A percentile compares a stretch with the other conserved stretches of the same genome.
These are phyloP conservation scores for Phytophthora pisi DNA, from an alignment of 352 stramenopile genomes.

Conservation along the genomic window DNA sequence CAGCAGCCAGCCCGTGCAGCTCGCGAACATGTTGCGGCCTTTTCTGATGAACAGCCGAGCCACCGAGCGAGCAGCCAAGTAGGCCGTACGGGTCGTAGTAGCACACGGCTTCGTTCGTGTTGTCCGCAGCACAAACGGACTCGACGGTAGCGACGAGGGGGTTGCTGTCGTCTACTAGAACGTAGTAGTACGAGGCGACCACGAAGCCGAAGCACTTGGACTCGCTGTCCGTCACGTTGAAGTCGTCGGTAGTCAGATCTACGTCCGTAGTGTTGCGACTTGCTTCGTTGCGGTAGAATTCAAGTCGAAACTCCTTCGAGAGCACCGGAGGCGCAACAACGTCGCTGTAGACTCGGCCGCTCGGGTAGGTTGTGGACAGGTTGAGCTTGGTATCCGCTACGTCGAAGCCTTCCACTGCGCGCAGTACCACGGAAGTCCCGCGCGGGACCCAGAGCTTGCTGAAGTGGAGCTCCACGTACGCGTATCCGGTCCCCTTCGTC, in stretches of 20 bases:
- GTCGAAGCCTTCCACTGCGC: slow-evolving; percentile 49
- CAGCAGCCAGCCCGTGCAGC: slow-evolving; percentile 65
- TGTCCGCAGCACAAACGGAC: slow-evolving; percentile 60
- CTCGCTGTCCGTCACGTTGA: slow-evolving; percentile 26
- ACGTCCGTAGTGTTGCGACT: slow-evolving; percentile 4
- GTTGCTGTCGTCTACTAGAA: slow-evolving; percentile 34
- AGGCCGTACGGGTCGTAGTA: slow-evolving; percentile 46
- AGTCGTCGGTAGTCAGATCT: slow-evolving; percentile 15
- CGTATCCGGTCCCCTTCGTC: slow-evolving; percentile 57
- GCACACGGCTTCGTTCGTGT: slow-evolving; percentile 59
- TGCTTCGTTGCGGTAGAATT: slow-evolving; percentile 53
- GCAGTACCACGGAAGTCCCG: slow-evolving; percentile 46
- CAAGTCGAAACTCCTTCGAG: slow-evolving; percentile 57
- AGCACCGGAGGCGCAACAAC: slow-evolving; percentile 39
- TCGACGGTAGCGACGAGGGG: slow-evolving; percentile 45
- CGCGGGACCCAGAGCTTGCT: slow-evolving; percentile 47
- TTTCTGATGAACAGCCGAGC: slow-evolving; percentile 28
- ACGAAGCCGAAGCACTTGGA: slow-evolving; percentile 59
- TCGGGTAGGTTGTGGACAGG: slow-evolving; percentile 40
- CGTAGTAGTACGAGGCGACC: slow-evolving; percentile 50
- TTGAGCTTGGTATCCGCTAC: slow-evolving; percentile 44
- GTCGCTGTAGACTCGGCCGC: slow-evolving; percentile 25
- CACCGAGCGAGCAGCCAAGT: slow-evolving; percentile 40
- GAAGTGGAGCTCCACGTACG: slow-evolving; percentile 54
- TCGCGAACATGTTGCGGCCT: slow-evolving; percentile 19